phyloP scores from a whole-genome alignment of 176 grass and related monocot species.

The Cenchrus fungigraminus region DNA sequence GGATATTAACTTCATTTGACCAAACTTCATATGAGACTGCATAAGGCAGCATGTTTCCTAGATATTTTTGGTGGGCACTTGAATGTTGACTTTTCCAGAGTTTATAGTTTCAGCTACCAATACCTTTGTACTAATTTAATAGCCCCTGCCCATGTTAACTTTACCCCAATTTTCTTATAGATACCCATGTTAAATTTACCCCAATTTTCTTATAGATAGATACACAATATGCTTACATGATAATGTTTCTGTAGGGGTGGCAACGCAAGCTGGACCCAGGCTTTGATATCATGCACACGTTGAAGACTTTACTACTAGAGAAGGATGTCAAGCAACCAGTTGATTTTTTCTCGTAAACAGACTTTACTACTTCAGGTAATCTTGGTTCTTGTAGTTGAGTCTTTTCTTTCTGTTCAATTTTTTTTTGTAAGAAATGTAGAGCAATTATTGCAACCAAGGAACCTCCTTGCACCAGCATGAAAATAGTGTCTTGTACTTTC shows the following conservation, averaged over 20 bases:
- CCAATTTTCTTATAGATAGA: conserved; percentile 3
- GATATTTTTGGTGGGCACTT: neutral
- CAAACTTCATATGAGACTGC: conserved; percentile 18
- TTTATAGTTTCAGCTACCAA: conserved; percentile 1
- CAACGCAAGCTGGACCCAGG: conserved; percentile 87
- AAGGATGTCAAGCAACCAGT: conserved; percentile 73
- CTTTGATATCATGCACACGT: conserved; percentile 90
- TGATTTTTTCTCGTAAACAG: conserved; percentile 72
- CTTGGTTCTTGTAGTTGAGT: neutral
- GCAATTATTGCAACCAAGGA: neutral
- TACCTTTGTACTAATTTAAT: conserved; percentile 25
- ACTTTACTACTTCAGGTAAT: conserved; percentile 40
- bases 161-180: conserved; percentile 13
- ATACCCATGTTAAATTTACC: conserved; percentile 4
- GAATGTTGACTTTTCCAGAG: conserved; percentile 2
- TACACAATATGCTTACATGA: conserved; percentile 28
- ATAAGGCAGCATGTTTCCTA: neutral
- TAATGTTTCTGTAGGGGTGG: conserved; percentile 78
- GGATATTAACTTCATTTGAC: neutral
- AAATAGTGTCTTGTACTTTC: conserved; percentile 10
- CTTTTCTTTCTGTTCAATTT: neutral
- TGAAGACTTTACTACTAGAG: conserved; percentile 80
- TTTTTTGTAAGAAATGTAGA: neutral
- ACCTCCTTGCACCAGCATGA: neutral
- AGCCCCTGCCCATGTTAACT: neutral